Base-by-base conservation (phyloP, 352 stramenopile species). In the Phytophthora sansomeana region DNA sequence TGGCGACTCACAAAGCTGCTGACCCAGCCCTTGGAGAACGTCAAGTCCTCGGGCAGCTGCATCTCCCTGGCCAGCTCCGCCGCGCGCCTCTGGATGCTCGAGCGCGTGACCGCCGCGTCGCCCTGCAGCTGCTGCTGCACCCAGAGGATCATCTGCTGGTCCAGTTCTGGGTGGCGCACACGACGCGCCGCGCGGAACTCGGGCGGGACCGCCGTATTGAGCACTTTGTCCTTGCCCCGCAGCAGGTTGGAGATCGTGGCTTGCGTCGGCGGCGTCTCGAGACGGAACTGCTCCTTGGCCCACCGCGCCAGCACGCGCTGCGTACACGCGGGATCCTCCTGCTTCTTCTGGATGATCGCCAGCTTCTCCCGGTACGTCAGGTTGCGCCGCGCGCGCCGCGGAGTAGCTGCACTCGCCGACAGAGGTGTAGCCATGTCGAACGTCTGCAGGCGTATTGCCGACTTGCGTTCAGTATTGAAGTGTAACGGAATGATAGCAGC, bases 211-310 rank as follows among this genome's bases (percentile, higher is more conserved):
- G 69, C 69, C 30, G 73, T 66, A 30, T 19, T 71, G 59, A 81
- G 67, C 44, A 88, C 72, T 32, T 80, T 80, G 24, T 85, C 70
- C 51, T 79, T 78, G 38, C 55, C 52, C 38, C 78, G 71, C 52
- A 90, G 55, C 26, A 87, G 75, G 56, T 90, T 89, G 43, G 81
- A 90, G 69, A 90, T 87, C 13, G 81, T 87, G 52, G 79, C 79
- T 57, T 88, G 80, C 28, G 78, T 88, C n/a, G 80, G 82, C 52
- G 76, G 79, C 5, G 41, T 74, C 36, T 65, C 49, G 26, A 89
- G 72, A 19, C 66, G 52, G 56, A 90, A 87, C 58, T 77, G 62
- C 55, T 89, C 77, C 49, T 75, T 80, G 10, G 80, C 74, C 81
- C 81, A 90, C 16, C 76, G 57, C 51, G 75, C 73, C 52, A 89